Percentiles rank a stretch among this genome's conserved stretches.
Conservation (phyloP, 345 rosid species). For the Diplotaxis tenuifolia region DNA sequence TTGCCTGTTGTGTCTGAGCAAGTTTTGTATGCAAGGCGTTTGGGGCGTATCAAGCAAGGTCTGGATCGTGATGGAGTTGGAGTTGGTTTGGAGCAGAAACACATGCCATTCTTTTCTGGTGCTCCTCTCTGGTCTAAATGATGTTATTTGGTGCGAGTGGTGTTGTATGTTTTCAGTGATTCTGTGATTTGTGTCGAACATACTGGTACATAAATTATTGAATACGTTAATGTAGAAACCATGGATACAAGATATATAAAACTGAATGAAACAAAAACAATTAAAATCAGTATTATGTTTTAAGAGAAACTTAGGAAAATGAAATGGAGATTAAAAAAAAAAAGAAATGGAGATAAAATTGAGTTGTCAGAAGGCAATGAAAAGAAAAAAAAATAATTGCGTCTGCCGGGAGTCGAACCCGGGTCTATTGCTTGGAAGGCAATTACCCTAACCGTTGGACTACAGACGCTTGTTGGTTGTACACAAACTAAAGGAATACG, state of each 20-base stretch:
- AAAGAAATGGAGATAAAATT: too few relatives aligned
- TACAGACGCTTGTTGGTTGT: constrained; percentile 44
- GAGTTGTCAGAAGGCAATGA: background rate
- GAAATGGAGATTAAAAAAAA: background rate
- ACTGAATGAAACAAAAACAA: background rate
- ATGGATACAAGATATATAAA: background rate
- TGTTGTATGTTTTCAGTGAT: background rate
- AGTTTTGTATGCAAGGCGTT: constrained; percentile 51
- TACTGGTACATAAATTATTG: background rate
- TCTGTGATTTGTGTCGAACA: background rate
- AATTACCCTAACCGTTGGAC: constrained; percentile 65
- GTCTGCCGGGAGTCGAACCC: constrained; percentile 91
- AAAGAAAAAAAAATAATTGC: constrained; percentile 18
- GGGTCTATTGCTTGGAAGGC: constrained; percentile 88
- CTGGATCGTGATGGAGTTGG: constrained; percentile 42
- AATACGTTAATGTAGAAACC: background rate
- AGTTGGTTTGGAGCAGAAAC: constrained; percentile 50
- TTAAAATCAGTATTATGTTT: background rate
- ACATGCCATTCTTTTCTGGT: constrained; percentile 53
- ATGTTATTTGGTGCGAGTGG: background rate
- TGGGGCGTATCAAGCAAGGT: constrained; percentile 75
- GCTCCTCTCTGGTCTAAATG: constrained; percentile 39
- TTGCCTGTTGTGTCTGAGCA: constrained; percentile 61
- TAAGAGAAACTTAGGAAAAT: background rate
- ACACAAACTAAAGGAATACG: too few relatives aligned